Evolutionary conservation across 441 rosid genomes (phyloP), one percentile per base, ranked within the genome.

Genomic region (Pelargonium citronellum): DNA sequence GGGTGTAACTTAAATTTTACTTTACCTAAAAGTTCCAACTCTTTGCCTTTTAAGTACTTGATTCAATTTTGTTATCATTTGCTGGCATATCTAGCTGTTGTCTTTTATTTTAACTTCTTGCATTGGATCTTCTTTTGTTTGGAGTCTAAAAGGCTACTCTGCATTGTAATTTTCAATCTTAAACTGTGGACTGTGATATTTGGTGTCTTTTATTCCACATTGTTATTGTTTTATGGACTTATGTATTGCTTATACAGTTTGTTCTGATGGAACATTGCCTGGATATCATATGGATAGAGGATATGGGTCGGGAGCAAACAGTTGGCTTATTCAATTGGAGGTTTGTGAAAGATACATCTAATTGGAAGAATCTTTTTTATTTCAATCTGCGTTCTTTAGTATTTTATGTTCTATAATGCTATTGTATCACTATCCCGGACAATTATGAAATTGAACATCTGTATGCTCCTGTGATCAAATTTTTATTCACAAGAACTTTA

Each of bases 241-340:
- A 67, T 78, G 13, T 72, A 37, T 70, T 68, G 70, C 72, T 71
- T 24, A 66, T 67, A 61, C 87, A 95, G 99, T 95, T 55, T 95
- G 99, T 80, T 83, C 92, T 82, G 99, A 92, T 85, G 99, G 99
- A 80, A 87, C 98, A 58, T 76, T 90, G 75, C 99, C 99, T 27
- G 99, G 98, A 39, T 95, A 95, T 77, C 99, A 95, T 81, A 74
- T 87, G 67, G 96, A 89, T 71, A 90, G 79, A 9, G 99, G 99
- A 71, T 82, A 78, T 69, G 97, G 97, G 49, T 78, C 89, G 7
- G 99, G 99, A 69, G 89, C 90, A 67, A 84, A 86, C 71, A 89
- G 89, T 69, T 95, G 99, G 99, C 93, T 95, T 60, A 83, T 94
- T 84, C 91, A 94, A 3, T 82, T 95, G 73, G 99, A 95, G 99